These are phyloP conservation scores for Evansstolkia leycettana DNA, from an alignment of 495 filamentous ascomycete species.

Conservation along the genomic window DNA sequence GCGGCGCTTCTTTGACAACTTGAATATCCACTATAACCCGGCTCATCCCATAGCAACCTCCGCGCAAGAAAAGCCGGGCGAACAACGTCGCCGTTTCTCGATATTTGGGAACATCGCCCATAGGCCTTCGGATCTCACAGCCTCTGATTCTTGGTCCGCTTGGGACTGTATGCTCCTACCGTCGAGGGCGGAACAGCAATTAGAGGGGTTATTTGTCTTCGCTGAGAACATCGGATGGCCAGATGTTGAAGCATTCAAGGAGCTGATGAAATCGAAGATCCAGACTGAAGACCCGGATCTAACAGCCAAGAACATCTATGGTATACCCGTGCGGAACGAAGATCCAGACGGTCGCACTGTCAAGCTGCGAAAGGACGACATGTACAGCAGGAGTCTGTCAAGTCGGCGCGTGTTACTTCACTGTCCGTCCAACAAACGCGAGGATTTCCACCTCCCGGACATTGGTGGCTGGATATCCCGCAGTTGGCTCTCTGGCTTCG, in stretches of 20 bases:
- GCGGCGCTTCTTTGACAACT: constrained; percentile 64
- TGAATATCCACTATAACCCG: constrained; percentile 28
- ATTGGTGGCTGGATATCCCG: constrained; percentile 66
- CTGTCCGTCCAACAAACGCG: neutral
- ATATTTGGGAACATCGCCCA: constrained; percentile 17
- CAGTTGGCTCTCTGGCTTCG: constrained; percentile 65
- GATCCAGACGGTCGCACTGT: too few species aligned
- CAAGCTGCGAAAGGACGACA: neutral
- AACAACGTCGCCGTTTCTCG: constrained; percentile 12
- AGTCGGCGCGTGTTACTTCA: neutral
- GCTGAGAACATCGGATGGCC: constrained; percentile 40
- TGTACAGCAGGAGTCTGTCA: neutral
- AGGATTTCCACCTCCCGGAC: neutral
- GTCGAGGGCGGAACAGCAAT: constrained; percentile 27
- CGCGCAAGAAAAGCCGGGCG: constrained; percentile 7
- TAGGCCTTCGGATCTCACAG: constrained; percentile 3
- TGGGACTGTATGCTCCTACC: constrained; percentile 30
- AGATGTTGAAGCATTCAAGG: constrained; percentile 21
- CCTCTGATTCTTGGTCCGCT: constrained; percentile 12
- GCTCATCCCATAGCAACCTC: constrained; percentile 1
- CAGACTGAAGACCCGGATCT: neutral
- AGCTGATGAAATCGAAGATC: constrained; percentile 1
- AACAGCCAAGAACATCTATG: neutral
- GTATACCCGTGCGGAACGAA: neutral
- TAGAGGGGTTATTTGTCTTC: constrained; percentile 38